Conservation (phyloP, 306 rosid species). For the Albizia julibrissin region DNA sequence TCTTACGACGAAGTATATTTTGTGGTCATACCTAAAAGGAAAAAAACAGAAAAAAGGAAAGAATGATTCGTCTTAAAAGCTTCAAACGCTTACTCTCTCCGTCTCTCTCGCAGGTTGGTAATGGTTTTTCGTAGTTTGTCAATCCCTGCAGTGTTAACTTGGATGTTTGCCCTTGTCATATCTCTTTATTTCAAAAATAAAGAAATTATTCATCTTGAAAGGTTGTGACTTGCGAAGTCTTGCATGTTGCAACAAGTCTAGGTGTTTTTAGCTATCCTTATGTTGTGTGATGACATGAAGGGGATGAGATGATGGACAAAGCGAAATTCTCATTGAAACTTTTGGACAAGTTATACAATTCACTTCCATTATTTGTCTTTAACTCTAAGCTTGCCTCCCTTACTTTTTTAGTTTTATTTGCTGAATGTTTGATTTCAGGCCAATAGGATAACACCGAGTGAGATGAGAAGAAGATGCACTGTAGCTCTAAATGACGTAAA, state of each 20-base stretch:
- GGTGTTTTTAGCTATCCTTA: neutral
- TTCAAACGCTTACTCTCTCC: conserved; percentile 24
- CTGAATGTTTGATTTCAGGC: conserved; percentile 47
- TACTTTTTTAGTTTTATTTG: neutral
- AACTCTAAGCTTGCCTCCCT: neutral
- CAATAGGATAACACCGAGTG: conserved; percentile 58
- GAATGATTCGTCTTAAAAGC: neutral
- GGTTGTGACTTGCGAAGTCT: neutral
- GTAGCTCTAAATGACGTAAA: conserved; percentile 74
- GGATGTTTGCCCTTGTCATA: neutral
- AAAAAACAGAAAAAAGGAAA: too few relatives aligned
- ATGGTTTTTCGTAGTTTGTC: neutral
- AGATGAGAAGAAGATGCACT: conserved; percentile 59
- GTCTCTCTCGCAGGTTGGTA: conserved; percentile 53
- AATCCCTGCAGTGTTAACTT: neutral
- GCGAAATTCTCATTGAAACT: neutral
- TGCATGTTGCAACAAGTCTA: neutral
- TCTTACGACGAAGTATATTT: neutral
- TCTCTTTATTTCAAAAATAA: neutral
- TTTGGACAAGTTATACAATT: neutral
- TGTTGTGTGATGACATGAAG: neutral
- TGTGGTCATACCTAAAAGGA: neutral
- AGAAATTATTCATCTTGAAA: neutral
- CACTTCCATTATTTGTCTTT: neutral
- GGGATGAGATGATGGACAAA: neutral